phyloP scores from a whole-genome alignment of 2,329 filamentous ascomycete genomes.

The Fusarium sp. region DNA sequence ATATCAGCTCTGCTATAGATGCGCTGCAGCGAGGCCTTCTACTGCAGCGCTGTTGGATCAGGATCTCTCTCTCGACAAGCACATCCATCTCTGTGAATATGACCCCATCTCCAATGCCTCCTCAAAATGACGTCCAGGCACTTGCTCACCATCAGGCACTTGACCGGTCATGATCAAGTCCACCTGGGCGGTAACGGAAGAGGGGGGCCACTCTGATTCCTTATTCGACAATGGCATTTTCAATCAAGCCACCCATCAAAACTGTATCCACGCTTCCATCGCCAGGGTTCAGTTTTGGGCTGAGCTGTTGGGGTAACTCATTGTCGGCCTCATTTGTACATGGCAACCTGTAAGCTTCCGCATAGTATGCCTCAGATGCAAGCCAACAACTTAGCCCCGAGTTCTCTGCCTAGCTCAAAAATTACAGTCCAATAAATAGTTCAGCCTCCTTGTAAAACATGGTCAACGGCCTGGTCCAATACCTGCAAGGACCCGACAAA shows the following conservation, averaged over 20 bases:
- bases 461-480: not conserved
- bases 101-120: constrained; percentile 22
- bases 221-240: constrained; percentile 50
- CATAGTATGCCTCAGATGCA: constrained; percentile 12
- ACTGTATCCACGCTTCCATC: constrained; percentile 9
- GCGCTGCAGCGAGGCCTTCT: constrained; percentile 26
- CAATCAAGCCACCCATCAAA: constrained; percentile 22
- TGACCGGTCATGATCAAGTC: constrained; percentile 33
- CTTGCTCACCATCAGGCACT: constrained; percentile 37
- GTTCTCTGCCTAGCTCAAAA: constrained; percentile 2
- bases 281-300: constrained; percentile 8
- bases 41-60: constrained; percentile 9
- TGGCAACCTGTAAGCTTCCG: constrained; percentile 14
- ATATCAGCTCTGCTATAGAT: constrained; percentile 24
- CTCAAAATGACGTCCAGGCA: constrained; percentile 31
- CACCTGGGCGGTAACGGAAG: constrained; percentile 34
- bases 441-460: not conserved
- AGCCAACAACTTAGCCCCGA: constrained; percentile 6
- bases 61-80: constrained; percentile 1
- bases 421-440: constrained; percentile 3
- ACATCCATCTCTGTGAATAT: constrained; percentile 11
- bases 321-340: constrained; percentile 31
- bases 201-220: constrained; percentile 42
- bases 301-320: not conserved
- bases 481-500: constrained; percentile 18